A percentile compares a stretch with the other conserved stretches of the same genome.
These are phyloP conservation scores for Spathaspora gorwiae DNA, from an alignment of 805 yeast species.

Conservation along the genomic window DNA sequence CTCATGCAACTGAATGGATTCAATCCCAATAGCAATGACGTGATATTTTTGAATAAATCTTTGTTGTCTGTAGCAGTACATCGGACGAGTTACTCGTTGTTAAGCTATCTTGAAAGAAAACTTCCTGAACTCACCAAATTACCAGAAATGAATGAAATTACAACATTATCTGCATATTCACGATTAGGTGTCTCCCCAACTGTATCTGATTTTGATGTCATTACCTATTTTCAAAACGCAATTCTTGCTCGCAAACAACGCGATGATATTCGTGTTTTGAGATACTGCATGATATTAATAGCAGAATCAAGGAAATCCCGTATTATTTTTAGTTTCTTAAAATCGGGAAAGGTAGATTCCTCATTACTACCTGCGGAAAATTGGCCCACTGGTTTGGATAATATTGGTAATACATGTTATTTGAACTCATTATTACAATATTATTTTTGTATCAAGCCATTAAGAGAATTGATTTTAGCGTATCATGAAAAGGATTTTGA, in stretches of 20 bases:
- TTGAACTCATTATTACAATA: conserved; percentile 86
- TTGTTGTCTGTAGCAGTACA: conserved; percentile 56
- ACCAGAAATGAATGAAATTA: conserved; percentile 6
- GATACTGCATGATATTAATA: conserved; percentile 53
- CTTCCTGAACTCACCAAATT: conserved; percentile 27
- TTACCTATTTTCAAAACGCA: conserved; percentile 47
- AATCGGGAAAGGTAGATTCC: conserved; percentile 58
- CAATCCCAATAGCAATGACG: conserved; percentile 28
- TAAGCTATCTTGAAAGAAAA: conserved; percentile 48
- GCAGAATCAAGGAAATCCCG: conserved; percentile 53
- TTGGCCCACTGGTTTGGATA: conserved; percentile 90
- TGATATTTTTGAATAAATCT: conserved; percentile 47
- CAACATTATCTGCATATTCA: conserved; percentile 35
- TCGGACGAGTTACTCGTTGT: conserved; percentile 53
- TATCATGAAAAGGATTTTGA: conserved; percentile 28
- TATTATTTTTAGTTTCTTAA: conserved; percentile 51
- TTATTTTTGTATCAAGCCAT: conserved; percentile 80
- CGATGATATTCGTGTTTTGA: conserved; percentile 47
- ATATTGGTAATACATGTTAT: conserved; percentile 95
- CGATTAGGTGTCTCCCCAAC: conserved; percentile 42
- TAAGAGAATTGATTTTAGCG: conserved; percentile 59
- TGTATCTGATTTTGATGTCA: conserved; percentile 54
- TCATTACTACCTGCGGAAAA: conserved; percentile 53
- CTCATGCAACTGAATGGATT: conserved; percentile 26
- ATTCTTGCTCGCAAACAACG: conserved; percentile 18